Conservation (phyloP, 495 filamentous ascomycete genomes). For the Penicillium ochrochloron region DNA sequence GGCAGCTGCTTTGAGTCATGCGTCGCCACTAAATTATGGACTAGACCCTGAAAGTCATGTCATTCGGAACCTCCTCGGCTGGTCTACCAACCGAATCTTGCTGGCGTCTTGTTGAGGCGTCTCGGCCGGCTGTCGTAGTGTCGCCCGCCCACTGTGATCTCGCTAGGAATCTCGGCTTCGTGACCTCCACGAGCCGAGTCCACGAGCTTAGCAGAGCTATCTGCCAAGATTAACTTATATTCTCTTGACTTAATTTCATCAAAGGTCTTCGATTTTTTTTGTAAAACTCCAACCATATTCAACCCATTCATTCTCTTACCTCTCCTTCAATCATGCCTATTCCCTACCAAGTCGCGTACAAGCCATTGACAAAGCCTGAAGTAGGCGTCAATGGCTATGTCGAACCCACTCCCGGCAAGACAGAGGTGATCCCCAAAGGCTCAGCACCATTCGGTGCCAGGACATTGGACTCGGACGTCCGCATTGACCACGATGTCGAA, state of each 20-base stretch:
- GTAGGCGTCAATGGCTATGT: conserved; percentile 17
- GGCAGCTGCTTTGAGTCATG: neutral
- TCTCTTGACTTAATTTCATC: neutral
- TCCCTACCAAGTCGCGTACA: conserved; percentile 8
- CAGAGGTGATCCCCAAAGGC: conserved; percentile 22
- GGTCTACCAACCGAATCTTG: neutral
- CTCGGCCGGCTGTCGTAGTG: neutral
- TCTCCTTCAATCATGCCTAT: conserved; percentile 14
- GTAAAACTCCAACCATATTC: neutral
- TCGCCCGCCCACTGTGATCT: neutral
- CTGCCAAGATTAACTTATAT: neutral
- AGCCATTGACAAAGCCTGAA: conserved; percentile 3
- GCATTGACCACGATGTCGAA: conserved; percentile 26
- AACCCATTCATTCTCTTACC: neutral
- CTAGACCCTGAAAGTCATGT: neutral
- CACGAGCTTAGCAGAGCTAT: neutral
- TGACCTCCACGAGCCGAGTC: neutral
- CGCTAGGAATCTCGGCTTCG: neutral
- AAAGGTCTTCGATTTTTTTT: neutral
- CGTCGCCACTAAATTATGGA: neutral
- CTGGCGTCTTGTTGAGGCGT: neutral
- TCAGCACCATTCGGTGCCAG: conserved; percentile 11
- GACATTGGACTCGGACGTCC: conserved; percentile 19
- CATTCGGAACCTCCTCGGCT: neutral
- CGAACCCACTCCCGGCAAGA: neutral